phyloP scores from a whole-genome alignment of 805 yeast species.

The Nakazawaea sp. region DNA sequence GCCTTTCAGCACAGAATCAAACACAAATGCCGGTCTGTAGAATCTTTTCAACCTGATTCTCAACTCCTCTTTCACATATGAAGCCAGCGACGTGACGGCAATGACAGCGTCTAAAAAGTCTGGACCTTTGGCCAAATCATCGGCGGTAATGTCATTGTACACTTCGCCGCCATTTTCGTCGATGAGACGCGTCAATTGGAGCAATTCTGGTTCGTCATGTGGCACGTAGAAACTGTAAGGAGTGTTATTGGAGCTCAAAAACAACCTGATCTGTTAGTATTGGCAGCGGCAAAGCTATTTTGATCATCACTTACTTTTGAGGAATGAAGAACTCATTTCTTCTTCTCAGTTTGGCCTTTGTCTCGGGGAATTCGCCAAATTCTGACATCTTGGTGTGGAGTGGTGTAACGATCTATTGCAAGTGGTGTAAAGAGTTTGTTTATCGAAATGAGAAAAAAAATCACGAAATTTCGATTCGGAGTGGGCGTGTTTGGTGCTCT shows the following conservation, averaged over 20 bases:
- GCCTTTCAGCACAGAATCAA: conserved; percentile 11
- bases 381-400: conserved; percentile 3
- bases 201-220: conserved; percentile 10
- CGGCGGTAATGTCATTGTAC: not conserved
- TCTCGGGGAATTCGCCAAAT: conserved; percentile 7
- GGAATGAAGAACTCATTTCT: not conserved
- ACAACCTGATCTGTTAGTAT: conserved; percentile 5
- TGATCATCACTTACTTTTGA: not conserved
- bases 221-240: conserved; percentile 4
- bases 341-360: not conserved
- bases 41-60: not conserved
- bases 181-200: conserved; percentile 5
- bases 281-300: not conserved
- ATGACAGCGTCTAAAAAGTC: conserved; percentile 8
- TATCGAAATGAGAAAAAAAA: not conserved
- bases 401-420: not conserved
- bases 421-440: not conserved
- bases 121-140: conserved; percentile 2
- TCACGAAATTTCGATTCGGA: not conserved
- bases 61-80: not conserved
- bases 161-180: conserved; percentile 15
- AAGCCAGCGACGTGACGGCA: conserved; percentile 4
- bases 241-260: not conserved
- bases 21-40: conserved; percentile 12
- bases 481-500: not conserved